phyloP scores from a whole-genome alignment of 345 rosid species.

The Syzygium jambos region DNA sequence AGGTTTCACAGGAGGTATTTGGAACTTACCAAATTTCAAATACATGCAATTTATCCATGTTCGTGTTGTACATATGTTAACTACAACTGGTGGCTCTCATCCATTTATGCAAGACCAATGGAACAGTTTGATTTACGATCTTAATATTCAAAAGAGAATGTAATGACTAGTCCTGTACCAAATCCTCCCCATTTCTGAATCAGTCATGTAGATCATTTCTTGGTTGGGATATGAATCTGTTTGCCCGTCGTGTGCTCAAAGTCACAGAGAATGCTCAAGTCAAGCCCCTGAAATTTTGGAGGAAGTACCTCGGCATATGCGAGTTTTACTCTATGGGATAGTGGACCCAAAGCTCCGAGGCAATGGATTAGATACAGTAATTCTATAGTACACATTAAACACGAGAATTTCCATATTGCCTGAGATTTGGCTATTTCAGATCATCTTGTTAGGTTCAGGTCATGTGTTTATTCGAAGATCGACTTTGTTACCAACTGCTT shows the following conservation, averaged over 20 bases:
- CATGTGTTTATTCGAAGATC: background rate
- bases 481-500: background rate
- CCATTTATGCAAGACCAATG: background rate
- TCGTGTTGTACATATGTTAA: background rate
- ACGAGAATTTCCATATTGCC: background rate
- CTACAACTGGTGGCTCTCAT: background rate
- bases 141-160: background rate
- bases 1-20: background rate
- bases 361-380: background rate
- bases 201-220: background rate
- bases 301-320: background rate
- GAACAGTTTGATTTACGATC: background rate
- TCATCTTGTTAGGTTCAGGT: background rate
- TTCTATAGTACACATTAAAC: background rate
- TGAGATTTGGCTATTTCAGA: background rate
- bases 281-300: background rate
- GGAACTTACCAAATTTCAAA: background rate
- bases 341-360: background rate
- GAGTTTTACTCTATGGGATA: background rate
- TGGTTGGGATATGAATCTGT: background rate
- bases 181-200: background rate
- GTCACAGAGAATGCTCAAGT: background rate
- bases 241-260: background rate
- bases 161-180: background rate
- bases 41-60: background rate